Evolutionary conservation across 768 basidiomycete genomes (phyloP).

Genomic region (Mycena rebaudengoi): DNA sequence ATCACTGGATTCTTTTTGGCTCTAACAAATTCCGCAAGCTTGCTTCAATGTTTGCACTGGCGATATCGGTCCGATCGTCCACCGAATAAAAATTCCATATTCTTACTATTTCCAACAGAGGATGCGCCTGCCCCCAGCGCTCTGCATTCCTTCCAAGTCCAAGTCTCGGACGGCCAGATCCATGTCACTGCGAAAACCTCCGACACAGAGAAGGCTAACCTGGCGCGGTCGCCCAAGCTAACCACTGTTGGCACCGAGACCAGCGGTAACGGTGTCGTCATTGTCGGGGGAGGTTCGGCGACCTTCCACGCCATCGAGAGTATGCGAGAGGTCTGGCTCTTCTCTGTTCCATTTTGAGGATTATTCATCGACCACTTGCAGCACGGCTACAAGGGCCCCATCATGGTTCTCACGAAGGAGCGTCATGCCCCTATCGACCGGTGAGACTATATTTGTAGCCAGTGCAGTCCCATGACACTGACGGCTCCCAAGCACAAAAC

Average conservation of each 20-base stretch:
- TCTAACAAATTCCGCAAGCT: conserved; percentile 60
- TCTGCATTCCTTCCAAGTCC: conserved; percentile 79
- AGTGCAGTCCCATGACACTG: conserved; percentile 7
- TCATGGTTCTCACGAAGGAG: conserved; percentile 85
- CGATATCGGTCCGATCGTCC: conserved; percentile 67
- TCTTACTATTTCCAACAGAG: conserved; percentile 57
- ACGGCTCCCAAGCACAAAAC: conserved; percentile 70
- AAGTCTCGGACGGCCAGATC: conserved; percentile 76
- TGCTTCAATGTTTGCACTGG: conserved; percentile 90
- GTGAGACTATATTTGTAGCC: too few relatives aligned
- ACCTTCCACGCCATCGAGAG: conserved; percentile 82
- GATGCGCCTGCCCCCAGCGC: conserved; percentile 88
- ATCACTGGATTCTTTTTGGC: background rate
- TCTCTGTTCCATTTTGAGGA: background rate
- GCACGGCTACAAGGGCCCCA: conserved; percentile 81
- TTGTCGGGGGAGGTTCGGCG: conserved; percentile 88
- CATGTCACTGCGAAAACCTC: conserved; percentile 75
- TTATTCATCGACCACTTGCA: conserved; percentile 36
- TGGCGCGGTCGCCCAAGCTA: conserved; percentile 67
- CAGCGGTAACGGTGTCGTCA: conserved; percentile 74
- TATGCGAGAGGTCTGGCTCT: conserved; percentile 71
- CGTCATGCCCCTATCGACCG: conserved; percentile 85
- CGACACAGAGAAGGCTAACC: conserved; percentile 71
- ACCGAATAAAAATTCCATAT: background rate
- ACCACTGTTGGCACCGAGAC: conserved; percentile 54